Evolutionary conservation across 2,329 filamentous ascomycete genomes (phyloP).

Genomic region (Trichophyton benhamiae): DNA sequence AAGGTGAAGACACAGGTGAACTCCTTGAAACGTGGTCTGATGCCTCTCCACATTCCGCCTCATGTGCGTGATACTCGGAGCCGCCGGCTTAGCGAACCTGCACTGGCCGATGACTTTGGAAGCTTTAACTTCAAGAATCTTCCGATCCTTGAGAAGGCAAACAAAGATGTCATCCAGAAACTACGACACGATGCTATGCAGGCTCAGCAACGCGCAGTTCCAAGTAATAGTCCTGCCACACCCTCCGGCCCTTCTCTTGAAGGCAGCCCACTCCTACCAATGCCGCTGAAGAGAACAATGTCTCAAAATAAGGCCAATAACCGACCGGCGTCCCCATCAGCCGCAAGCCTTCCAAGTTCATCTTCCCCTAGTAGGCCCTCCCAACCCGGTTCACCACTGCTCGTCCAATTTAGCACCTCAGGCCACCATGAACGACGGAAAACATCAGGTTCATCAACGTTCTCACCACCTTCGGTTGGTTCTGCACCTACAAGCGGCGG

Average conservation of each 20-base stretch:
- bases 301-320: slow-evolving; percentile 69
- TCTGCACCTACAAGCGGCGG: slow-evolving; percentile 40
- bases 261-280: slow-evolving; percentile 70
- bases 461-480: slow-evolving; percentile 51
- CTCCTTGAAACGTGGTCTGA: slow-evolving; percentile 76
- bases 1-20: slow-evolving; percentile 78
- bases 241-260: slow-evolving; percentile 58
- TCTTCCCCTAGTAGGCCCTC: slow-evolving; percentile 84
- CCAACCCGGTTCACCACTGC: slow-evolving; percentile 72
- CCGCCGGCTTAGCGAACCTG: slow-evolving; percentile 79
- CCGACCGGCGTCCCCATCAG: slow-evolving; percentile 76
- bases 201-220: slow-evolving; percentile 43
- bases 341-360: slow-evolving; percentile 64
- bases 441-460: slow-evolving; percentile 74
- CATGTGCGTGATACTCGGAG: slow-evolving; percentile 87
- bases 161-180: slow-evolving; percentile 97
- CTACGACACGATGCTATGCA: slow-evolving; percentile 81
- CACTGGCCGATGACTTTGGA: slow-evolving; percentile 83
- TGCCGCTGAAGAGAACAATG: slow-evolving; percentile 66
- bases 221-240: slow-evolving; percentile 22
- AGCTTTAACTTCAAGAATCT: slow-evolving; percentile 96
- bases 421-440: slow-evolving; percentile 76
- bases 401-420: slow-evolving; percentile 89
- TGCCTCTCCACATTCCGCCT: slow-evolving; percentile 91
- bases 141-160: slow-evolving; percentile 90